Evolutionary conservation across 805 yeast genomes (phyloP).

Genomic region (Komagataella ulmi): DNA sequence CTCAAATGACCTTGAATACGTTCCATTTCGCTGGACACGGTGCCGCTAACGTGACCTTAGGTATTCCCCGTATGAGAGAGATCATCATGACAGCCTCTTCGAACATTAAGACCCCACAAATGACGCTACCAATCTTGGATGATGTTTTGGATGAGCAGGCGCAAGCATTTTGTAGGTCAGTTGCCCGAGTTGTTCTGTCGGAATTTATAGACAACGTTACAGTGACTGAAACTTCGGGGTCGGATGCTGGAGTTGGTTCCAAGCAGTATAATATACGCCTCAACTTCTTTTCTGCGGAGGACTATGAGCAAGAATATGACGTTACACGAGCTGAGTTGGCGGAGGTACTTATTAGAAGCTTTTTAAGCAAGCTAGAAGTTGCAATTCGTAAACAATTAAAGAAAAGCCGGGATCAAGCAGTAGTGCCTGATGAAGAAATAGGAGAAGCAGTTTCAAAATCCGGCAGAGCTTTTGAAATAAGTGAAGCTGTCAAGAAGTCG

Average conservation of each 20-base stretch:
- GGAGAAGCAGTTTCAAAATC: conserved; percentile 60
- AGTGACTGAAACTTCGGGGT: conserved; percentile 82
- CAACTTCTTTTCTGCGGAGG: conserved; percentile 60
- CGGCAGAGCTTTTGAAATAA: conserved; percentile 26
- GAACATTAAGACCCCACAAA: conserved; percentile 94
- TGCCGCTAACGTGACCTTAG: conserved; percentile 98
- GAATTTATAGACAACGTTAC: conserved; percentile 78
- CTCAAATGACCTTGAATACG: conserved; percentile 94
- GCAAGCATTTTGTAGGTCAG: conserved; percentile 83
- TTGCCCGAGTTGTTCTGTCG: conserved; percentile 72
- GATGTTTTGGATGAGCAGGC: conserved; percentile 82
- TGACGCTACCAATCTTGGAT: conserved; percentile 76
- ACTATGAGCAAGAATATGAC: conserved; percentile 83
- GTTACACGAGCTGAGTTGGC: conserved; percentile 72
- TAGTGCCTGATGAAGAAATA: conserved; percentile 33
- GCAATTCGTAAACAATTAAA: conserved; percentile 71
- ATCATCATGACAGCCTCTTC: conserved; percentile 98
- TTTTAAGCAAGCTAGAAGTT: conserved; percentile 58
- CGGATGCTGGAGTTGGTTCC: conserved; percentile 28
- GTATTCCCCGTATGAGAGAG: conserved; percentile 99
- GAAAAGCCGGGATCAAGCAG: conserved; percentile 44
- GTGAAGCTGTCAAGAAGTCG: conserved; percentile 11
- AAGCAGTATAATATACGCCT: conserved; percentile 69
- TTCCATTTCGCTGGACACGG: conserved; percentile 99
- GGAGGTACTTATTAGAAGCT: conserved; percentile 44